phyloP scores from a whole-genome alignment of 345 rosid species.

The Bruguiera sexangula region DNA sequence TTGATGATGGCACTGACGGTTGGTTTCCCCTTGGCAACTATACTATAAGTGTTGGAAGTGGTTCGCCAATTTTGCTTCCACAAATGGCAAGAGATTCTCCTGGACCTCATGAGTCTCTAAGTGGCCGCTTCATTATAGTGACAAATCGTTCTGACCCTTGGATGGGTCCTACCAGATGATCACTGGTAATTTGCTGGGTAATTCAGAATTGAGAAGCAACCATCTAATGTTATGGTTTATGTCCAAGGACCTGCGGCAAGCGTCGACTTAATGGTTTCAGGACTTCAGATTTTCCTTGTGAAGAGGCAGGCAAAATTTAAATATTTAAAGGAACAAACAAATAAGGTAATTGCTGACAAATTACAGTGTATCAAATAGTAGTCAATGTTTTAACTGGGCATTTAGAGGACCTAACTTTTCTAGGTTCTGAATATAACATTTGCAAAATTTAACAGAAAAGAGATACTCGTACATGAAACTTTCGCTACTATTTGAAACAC shows the following conservation, averaged over 20 bases:
- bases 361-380: not conserved
- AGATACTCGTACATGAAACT: too few relatives aligned
- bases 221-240: conserved; percentile 67
- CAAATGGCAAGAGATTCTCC: conserved; percentile 84
- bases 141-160: conserved; percentile 74
- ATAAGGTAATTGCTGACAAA: conserved; percentile 44
- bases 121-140: conserved; percentile 64
- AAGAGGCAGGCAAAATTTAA: conserved; percentile 57
- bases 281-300: conserved; percentile 75
- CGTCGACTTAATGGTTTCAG: conserved; percentile 70
- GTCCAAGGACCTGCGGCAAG: conserved; percentile 81
- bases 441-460: too few relatives aligned
- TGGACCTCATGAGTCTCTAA: conserved; percentile 52
- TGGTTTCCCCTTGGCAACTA: conserved; percentile 94
- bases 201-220: conserved; percentile 81
- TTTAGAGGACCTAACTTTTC: not conserved
- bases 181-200: conserved; percentile 80
- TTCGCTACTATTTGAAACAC: too few relatives aligned
- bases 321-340: conserved; percentile 50
- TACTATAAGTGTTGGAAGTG: conserved; percentile 51
- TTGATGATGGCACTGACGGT: conserved; percentile 49
- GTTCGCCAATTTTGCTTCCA: conserved; percentile 78
- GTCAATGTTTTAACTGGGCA: not conserved
- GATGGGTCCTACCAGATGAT: conserved; percentile 98
- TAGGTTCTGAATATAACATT: not conserved